Evolutionary conservation across 495 filamentous ascomycete genomes (phyloP).

Genomic region (Neurospora sp.): DNA sequence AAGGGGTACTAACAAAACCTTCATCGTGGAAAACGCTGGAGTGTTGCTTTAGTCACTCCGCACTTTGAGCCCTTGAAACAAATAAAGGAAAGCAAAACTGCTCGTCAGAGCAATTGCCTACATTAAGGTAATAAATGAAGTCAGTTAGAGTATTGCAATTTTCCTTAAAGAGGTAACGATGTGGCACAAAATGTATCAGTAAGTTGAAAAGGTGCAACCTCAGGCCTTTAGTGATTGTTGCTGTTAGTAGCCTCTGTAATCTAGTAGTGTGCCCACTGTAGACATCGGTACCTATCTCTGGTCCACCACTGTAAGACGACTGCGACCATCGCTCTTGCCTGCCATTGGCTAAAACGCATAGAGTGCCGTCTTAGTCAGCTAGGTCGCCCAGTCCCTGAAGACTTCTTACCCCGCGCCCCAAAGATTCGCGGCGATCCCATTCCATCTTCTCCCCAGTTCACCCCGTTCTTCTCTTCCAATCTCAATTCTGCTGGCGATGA

Average conservation of each 20-base stretch:
- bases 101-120: neutral
- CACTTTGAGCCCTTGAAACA: neutral
- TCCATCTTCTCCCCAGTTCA: no score
- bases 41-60: neutral
- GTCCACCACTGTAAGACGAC: no score
- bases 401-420: neutral
- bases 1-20: neutral
- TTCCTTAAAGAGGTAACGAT: neutral
- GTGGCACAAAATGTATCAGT: neutral
- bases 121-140: neutral
- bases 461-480: neutral
- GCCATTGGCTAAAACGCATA: neutral
- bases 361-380: no score
- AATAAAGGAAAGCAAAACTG: neutral
- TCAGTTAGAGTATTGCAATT: neutral
- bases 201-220: neutral
- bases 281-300: neutral
- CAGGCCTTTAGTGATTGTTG: neutral
- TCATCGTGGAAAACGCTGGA: neutral
- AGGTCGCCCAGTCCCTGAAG: neutral
- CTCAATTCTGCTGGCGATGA: neutral
- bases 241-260: neutral
- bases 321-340: no score
- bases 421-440: no score
- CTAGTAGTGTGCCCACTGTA: neutral